Percentiles rank a stretch among this genome's conserved stretches.
phyloP scores from a whole-genome alignment of 2,329 filamentous ascomycete species.

The Arthroderma sp. region DNA sequence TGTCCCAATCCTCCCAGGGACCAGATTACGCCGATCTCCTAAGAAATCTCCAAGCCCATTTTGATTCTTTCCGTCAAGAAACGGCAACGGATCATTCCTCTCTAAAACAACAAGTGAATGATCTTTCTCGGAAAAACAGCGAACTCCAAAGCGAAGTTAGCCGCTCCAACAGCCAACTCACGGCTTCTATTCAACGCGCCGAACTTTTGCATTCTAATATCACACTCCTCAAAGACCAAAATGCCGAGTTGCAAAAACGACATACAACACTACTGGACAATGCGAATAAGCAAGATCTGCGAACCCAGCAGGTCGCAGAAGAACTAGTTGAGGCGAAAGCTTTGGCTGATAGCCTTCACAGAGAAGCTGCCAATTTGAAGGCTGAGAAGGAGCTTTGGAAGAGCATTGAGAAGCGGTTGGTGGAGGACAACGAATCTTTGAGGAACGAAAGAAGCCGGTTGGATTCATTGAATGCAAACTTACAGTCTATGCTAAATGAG shows the following conservation, averaged over 20 bases:
- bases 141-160: slow-evolving; percentile 71
- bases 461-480: slow-evolving; percentile 66
- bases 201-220: slow-evolving; percentile 86
- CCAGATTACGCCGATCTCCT: slow-evolving; percentile 65
- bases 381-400: slow-evolving; percentile 93
- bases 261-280: slow-evolving; percentile 64
- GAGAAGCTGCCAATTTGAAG: slow-evolving; percentile 83
- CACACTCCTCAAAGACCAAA: slow-evolving; percentile 69
- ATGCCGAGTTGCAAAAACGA: slow-evolving; percentile 72
- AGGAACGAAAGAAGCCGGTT: slow-evolving; percentile 74
- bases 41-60: slow-evolving; percentile 77
- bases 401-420: slow-evolving; percentile 76
- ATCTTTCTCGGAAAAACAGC: slow-evolving; percentile 68
- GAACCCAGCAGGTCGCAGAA: slow-evolving; percentile 81
- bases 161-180: slow-evolving; percentile 65
- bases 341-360: slow-evolving; percentile 71
- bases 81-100: slow-evolving; percentile 67
- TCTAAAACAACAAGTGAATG: slow-evolving; percentile 72
- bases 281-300: slow-evolving; percentile 77
- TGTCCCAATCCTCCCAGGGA: slow-evolving; percentile 43
- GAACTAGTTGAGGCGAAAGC: slow-evolving; percentile 79
- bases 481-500: slow-evolving; percentile 85
- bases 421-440: slow-evolving; percentile 74
- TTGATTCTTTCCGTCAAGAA: slow-evolving; percentile 80
- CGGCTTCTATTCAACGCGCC: slow-evolving; percentile 68